Evolutionary conservation across 768 basidiomycete genomes (phyloP).

Genomic region (Tephrocybe sp.): DNA sequence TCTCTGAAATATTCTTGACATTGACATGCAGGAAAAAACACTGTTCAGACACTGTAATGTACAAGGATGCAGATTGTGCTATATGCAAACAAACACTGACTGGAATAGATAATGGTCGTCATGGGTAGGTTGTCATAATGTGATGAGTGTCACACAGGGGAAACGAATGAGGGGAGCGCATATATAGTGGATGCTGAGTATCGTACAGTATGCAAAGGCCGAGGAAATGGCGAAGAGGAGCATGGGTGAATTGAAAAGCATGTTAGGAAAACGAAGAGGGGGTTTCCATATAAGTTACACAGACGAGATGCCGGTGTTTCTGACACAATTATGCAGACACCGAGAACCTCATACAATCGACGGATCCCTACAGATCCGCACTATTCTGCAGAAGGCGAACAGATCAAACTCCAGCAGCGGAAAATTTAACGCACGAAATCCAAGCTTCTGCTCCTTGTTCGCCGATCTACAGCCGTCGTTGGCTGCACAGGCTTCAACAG

Average conservation of each 20-base stretch:
- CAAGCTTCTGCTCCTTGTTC: slow-evolving; percentile 19
- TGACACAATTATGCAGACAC: not conserved
- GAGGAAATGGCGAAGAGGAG: not conserved
- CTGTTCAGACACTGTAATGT: no score
- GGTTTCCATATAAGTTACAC: no score
- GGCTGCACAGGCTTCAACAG: slow-evolving; percentile 10
- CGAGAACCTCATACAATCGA: not conserved
- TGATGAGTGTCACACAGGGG: no score
- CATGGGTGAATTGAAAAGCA: not conserved
- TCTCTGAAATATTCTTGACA: no score
- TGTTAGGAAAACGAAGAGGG: not conserved
- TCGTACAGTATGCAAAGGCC: not conserved
- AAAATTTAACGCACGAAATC: slow-evolving; percentile 3
- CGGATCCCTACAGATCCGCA: not conserved
- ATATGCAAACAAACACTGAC: no score
- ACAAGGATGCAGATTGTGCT: no score
- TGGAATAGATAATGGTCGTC: no score
- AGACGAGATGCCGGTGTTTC: no score
- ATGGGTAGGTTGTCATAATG: no score
- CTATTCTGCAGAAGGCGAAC: not conserved
- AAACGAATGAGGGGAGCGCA: not conserved
- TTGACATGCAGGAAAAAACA: no score
- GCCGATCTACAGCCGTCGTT: slow-evolving; percentile 7
- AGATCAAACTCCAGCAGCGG: not conserved
- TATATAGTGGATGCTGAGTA: slow-evolving; percentile 1